phyloP scores from a whole-genome alignment of 2,329 filamentous ascomycete species.

The Mycogone perniciosa region DNA sequence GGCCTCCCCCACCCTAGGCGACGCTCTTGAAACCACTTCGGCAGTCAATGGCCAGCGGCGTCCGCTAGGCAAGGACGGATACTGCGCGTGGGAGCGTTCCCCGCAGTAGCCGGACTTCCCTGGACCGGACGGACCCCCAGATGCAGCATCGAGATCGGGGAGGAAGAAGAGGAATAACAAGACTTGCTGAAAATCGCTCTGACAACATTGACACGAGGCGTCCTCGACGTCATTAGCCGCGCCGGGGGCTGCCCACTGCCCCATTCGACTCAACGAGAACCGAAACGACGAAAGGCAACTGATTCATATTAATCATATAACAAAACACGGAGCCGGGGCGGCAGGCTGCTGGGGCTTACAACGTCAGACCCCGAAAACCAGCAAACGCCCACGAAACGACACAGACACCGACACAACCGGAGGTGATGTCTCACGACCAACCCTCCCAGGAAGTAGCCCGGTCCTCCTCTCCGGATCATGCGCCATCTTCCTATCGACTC shows the following conservation, averaged over 20 bases:
- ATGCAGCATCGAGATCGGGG: neutral
- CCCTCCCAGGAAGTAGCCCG: slow-evolving; percentile 27
- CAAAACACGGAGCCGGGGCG: neutral
- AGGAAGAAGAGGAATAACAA: neutral
- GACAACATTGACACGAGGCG: slow-evolving; percentile 3
- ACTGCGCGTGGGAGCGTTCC: slow-evolving; percentile 53
- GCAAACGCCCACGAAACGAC: neutral
- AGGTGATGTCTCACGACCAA: slow-evolving; percentile 48
- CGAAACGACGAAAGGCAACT: neutral
- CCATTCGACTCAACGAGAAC: neutral
- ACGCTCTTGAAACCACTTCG: slow-evolving; percentile 11
- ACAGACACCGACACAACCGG: neutral
- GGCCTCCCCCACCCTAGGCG: slow-evolving; percentile 7
- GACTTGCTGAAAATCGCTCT: neutral
- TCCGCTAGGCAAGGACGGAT: slow-evolving; percentile 49
- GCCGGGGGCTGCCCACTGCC: slow-evolving; percentile 1
- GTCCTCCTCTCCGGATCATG: slow-evolving; percentile 31
- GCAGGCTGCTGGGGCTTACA: neutral
- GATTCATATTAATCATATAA: neutral
- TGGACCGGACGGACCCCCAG: slow-evolving; percentile 16
- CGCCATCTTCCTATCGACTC: slow-evolving; percentile 29
- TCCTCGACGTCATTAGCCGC: slow-evolving; percentile 4
- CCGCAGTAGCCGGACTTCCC: slow-evolving; percentile 46
- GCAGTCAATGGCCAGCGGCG: slow-evolving; percentile 52
- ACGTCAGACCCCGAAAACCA: neutral